Base-by-base conservation (phyloP, 1,139 yeast genomes). In the Debaryomyces singareniensis region DNA sequence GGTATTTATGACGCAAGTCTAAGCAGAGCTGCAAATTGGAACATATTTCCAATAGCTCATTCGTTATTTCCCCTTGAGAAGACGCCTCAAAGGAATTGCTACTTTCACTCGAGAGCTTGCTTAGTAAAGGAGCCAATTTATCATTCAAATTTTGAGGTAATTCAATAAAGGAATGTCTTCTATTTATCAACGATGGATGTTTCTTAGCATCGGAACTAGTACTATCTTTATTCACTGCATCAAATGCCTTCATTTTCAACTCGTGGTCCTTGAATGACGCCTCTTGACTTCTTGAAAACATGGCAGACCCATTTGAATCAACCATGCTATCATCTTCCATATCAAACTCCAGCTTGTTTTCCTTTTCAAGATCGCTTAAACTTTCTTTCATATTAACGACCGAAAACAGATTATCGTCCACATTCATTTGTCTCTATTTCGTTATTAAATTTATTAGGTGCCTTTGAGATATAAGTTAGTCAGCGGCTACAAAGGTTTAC, bases 1-100 rank as follows among this genome's bases (percentile, higher is more conserved):
- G 81, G 51, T 89, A 93, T 51, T 79, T 82, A 44, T 75, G 78
- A 51, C 99, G 77, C 35, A 84, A 52, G 13, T 74, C 78, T 38
- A 91, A 68, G 49, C 96, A 84, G 24, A 68, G 62, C 38, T 76
- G 74, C 20, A 93, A 84, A 37, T 82, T 77, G 16, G 69, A 53
- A 51, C 81, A 91, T 45, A 91, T 70, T 28, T 71, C 75, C 33
- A 79, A 65, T 38, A 93, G 61, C 42, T 82, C 93, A 4, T 71
- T 74, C 0, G 86, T 75, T 1, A 89, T 84, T 26, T 63, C 61
- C 38, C 83, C 94, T 33, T 72, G 69, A 9, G 84, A 73, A 39
- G 79, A 69, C 15, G 75, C 79, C 30, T 79, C 46, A 34, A 50
- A 43, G 28, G 53, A 42, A 22, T 27, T 24, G 14, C 35, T 45